phyloP scores from a whole-genome alignment of 192 early-diverging fungal species.

The Podila clonocystis region DNA sequence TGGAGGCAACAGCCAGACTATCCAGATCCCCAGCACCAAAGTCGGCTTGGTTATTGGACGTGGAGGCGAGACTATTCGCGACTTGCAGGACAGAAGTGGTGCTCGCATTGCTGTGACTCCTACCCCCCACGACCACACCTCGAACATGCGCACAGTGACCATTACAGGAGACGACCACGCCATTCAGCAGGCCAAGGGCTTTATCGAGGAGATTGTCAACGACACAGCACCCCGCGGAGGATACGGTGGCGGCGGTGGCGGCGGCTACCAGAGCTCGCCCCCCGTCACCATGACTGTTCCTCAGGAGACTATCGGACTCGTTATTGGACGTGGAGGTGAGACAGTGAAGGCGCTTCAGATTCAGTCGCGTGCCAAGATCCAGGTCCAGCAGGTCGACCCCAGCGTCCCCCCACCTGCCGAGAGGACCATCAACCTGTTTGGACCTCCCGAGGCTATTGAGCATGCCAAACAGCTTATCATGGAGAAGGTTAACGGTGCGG shows the following conservation, averaged over 20 bases:
- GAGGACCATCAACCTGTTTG: conserved; percentile 59
- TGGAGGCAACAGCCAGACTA: conserved; percentile 52
- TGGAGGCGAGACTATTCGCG: conserved; percentile 80
- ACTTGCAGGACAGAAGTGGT: conserved; percentile 72
- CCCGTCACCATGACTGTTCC: conserved; percentile 69
- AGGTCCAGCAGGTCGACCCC: conserved; percentile 60
- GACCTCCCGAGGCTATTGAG: conserved; percentile 55
- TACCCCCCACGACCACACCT: conserved; percentile 46
- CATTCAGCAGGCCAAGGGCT: conserved; percentile 71
- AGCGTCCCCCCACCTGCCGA: conserved; percentile 49
- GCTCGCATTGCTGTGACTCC: conserved; percentile 78
- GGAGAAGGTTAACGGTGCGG: conserved; percentile 60
- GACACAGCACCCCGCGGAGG: conserved; percentile 30
- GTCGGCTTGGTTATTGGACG: conserved; percentile 89
- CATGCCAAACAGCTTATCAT: conserved; percentile 60
- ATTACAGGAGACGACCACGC: conserved; percentile 78
- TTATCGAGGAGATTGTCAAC: conserved; percentile 82
- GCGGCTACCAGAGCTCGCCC: conserved; percentile 51
- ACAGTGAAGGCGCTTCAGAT: conserved; percentile 68
- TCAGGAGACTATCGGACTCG: conserved; percentile 62
- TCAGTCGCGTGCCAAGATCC: conserved; percentile 69
- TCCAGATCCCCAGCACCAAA: conserved; percentile 70
- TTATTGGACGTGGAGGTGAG: conserved; percentile 69
- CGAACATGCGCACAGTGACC: conserved; percentile 64
- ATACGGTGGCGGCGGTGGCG: conserved; percentile 24